phyloP scores from a whole-genome alignment of 2,329 filamentous ascomycete species.

The Peltaster fructicola region DNA sequence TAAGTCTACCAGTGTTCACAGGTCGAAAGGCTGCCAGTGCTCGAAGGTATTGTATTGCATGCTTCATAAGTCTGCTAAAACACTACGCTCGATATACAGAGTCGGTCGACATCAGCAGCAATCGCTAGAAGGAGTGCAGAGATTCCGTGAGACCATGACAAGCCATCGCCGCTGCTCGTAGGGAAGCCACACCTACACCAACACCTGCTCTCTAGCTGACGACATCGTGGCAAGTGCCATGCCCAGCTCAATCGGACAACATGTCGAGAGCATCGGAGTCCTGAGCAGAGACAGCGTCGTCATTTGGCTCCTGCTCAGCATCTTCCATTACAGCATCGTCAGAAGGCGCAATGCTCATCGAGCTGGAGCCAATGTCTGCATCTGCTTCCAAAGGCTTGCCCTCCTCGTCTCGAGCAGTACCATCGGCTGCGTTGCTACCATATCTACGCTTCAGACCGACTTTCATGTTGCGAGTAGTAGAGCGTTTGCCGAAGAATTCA shows the following conservation, averaged over 20 bases:
- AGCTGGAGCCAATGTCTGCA: conserved; percentile 3
- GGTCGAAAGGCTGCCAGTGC: no score
- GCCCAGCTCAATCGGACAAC: conserved; percentile 11
- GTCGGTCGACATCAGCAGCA: no score
- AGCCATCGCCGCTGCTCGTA: no score
- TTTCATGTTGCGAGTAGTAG: conserved; percentile 11
- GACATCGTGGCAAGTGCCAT: no score
- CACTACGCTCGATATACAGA: no score
- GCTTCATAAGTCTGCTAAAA: no score
- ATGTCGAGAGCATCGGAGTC: conserved; percentile 13
- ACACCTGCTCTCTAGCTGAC: no score
- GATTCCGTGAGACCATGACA: no score
- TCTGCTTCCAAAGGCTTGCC: conserved; percentile 1
- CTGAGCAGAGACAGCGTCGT: conserved; percentile 11
- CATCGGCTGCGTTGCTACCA: neutral
- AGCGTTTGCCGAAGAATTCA: conserved; percentile 13
- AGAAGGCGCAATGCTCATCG: conserved; percentile 2
- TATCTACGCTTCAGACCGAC: neutral
- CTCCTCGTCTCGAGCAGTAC: conserved; percentile 4
- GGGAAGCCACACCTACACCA: no score
- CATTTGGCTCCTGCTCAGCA: conserved; percentile 4
- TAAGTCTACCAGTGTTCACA: no score
- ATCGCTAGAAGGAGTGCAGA: no score
- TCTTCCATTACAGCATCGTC: conserved; percentile 6
- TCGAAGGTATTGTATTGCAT: no score